Base-by-base conservation (phyloP, 768 basidiomycete species). In the Naematelia aurantialba region DNA sequence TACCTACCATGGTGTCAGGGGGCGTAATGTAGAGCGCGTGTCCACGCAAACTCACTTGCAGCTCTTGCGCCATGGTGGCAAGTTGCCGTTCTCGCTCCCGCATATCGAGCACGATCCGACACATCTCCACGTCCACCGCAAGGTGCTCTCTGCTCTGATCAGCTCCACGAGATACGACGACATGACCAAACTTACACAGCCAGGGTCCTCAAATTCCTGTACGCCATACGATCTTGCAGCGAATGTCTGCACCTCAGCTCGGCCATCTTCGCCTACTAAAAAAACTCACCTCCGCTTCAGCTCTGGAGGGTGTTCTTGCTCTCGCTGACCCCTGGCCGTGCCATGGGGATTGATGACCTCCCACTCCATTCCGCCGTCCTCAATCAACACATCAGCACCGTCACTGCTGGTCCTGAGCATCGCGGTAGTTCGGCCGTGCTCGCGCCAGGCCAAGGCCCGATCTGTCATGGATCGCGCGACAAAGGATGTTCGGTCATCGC, bases 291-390 rank as follows among this genome's bases (percentile, higher is more conserved):
- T 58, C 45, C 65, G 62, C 51, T 50, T 50, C 13, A 60, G 46
- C 46, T 12, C 19, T 5, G 29, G 39, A 52, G 52, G 19, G 25
- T 45, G 55, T 12, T 52, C 26, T 1, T 19, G 45, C n/a, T 53
- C 55, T 13, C 45, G 47, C 29, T 65, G 50, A 19, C 68, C 55
- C 30, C 58, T 65, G 1, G 61, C 64, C 42, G 66, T 66, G 0
- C 71, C 68, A 55, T 70, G 71, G 3, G 68, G 68, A 52, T 66
- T 59, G 8, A 65, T 31, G 0, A 73, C 64, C 50, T 69, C 65
- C 71, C 71, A 73, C 55, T 73, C 71, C 44, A 59, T 49, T 10
- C 68, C 71, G 10, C 53, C 60, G 29, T 73, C 68, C 46, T 66
- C 66, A 2, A 73, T 31, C 4, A 52, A 42, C 8, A 73, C 71